Percentiles rank a stretch among this genome's conserved stretches.
Conservation (phyloP, 2,329 filamentous ascomycete genomes). For the Alternaria ventricosa region DNA sequence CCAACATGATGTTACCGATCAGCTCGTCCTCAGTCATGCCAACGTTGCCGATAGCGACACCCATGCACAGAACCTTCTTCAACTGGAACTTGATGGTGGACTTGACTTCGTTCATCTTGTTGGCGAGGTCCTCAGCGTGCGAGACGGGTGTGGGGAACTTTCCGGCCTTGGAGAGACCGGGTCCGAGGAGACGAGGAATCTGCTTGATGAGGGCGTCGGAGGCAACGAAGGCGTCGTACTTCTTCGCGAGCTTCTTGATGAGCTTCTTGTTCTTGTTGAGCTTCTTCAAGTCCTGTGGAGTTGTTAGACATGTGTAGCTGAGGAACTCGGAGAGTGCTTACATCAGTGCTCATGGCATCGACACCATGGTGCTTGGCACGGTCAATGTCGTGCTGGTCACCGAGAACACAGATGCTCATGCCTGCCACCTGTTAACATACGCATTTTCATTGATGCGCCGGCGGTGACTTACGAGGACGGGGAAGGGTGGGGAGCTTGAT, state of each 20-base stretch:
- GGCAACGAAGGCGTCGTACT: conserved; percentile 99
- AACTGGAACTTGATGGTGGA: conserved; percentile 99
- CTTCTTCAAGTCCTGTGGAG: conserved; percentile 86
- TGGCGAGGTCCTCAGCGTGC: conserved; percentile 89
- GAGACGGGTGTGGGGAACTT: conserved; percentile 99
- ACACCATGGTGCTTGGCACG: conserved; percentile 99
- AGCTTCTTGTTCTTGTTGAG: conserved; percentile 99
- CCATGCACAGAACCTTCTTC: conserved; percentile 99
- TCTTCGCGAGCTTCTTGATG: conserved; percentile 99
- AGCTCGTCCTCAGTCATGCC: conserved; percentile 96
- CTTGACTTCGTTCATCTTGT: conserved; percentile 99
- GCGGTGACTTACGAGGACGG: conserved; percentile 61
- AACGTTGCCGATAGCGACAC: conserved; percentile 98
- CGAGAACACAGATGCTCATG: conserved; percentile 69
- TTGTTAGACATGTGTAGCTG: conserved; percentile 6
- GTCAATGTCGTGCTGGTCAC: conserved; percentile 98
- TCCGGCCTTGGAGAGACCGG: conserved; percentile 70
- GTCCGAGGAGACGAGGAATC: conserved; percentile 99
- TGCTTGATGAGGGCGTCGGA: conserved; percentile 99
- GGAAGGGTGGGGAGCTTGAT: conserved; percentile 92
- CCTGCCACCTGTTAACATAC: conserved; percentile 20
- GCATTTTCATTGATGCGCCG: not conserved
- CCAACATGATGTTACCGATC: conserved; percentile 98
- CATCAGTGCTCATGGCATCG: conserved; percentile 94
- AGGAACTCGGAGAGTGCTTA: not conserved